Percentiles rank a stretch among this genome's conserved stretches.
Conservation (phyloP, 768 basidiomycete species). For the Lactifluus volemus region DNA sequence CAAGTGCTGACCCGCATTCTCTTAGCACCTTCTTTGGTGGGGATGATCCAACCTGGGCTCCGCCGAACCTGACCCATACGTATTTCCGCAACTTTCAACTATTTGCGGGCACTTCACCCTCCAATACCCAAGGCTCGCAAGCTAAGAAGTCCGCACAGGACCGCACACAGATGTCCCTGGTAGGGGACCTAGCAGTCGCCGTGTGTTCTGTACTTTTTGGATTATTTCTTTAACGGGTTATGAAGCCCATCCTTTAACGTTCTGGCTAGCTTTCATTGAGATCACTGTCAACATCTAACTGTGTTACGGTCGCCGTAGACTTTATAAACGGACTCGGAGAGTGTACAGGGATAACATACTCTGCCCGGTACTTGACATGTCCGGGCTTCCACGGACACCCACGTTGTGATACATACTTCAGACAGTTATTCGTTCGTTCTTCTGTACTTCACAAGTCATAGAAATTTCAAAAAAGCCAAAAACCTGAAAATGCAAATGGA, state of each 20-base stretch:
- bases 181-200: not conserved
- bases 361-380: not conserved
- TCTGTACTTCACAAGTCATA: too few relatives aligned
- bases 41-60: slow-evolving; percentile 62
- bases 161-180: not conserved
- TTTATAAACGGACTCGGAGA: not conserved
- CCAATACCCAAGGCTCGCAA: slow-evolving; percentile 9
- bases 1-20: not conserved
- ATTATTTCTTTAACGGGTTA: not conserved
- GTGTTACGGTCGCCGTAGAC: not conserved
- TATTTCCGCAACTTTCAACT: slow-evolving; percentile 71
- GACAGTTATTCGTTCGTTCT: not conserved
- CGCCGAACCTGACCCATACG: slow-evolving; percentile 54
- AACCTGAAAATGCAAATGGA: too few relatives aligned
- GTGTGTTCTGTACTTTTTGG: not conserved
- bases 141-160: not conserved
- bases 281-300: not conserved
- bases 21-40: slow-evolving; percentile 81
- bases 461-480: too few relatives aligned
- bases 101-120: slow-evolving; percentile 25
- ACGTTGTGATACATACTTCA: not conserved
- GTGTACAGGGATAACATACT: not conserved
- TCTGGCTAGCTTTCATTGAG: not conserved
- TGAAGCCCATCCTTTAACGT: not conserved
- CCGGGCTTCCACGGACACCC: not conserved